These are phyloP conservation scores for Avena atlantica DNA, from an alignment of 176 grass and related monocot species.

Conservation along the genomic window DNA sequence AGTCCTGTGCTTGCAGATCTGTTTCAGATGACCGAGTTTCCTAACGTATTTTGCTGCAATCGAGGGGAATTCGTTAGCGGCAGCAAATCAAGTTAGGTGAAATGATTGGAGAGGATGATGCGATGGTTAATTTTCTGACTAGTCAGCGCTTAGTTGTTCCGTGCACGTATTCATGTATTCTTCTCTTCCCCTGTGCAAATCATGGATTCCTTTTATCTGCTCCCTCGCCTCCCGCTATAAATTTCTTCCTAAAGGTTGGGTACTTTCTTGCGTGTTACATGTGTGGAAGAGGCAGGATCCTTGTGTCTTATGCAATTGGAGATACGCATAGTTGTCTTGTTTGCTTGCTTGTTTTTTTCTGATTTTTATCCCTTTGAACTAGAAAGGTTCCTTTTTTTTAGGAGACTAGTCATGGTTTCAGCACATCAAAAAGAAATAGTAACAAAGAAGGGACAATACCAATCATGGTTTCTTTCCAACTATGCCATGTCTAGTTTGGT, in stretches of 20 bases:
- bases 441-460: neutral
- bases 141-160: neutral
- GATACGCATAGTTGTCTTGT: neutral
- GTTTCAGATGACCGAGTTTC: neutral
- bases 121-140: conserved; percentile 15
- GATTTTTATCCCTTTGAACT: neutral
- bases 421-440: neutral
- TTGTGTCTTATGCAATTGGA: neutral
- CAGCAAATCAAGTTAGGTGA: conserved; percentile 5
- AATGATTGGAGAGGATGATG: conserved; percentile 6
- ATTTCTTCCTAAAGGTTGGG: neutral
- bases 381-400: conserved; percentile 15
- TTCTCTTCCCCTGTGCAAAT: neutral
- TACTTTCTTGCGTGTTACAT: neutral
- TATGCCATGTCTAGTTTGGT: neutral
- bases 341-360: neutral
- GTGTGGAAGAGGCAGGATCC: neutral
- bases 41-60: neutral
- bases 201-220: neutral
- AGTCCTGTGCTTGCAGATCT: neutral
- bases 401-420: neutral
- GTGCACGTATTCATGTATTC: neutral
- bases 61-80: neutral
- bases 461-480: neutral
- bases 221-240: neutral